A percentile compares a stretch with the other conserved stretches of the same genome.
Evolutionary conservation across 176 grass and related monocot species (phyloP).

Genomic region (Microstegium vimineum): DNA sequence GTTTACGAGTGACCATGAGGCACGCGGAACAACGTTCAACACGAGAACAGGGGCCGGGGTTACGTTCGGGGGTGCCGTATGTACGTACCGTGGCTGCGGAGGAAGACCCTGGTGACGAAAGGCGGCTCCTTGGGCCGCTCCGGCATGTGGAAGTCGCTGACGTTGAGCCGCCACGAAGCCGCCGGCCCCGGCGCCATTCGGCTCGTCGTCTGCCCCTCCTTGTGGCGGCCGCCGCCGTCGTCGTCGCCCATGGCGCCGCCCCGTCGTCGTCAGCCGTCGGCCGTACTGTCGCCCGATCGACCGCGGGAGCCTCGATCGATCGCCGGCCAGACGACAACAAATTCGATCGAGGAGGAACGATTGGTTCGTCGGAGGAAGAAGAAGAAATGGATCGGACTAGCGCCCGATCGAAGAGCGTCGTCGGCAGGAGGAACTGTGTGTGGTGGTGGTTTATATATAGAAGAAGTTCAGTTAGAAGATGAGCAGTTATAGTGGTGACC

Average conservation of each 20-base stretch:
- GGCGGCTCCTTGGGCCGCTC: conserved; percentile 54
- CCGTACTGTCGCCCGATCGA: not conserved
- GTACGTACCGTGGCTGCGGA: conserved; percentile 45
- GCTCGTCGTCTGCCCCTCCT: not conserved
- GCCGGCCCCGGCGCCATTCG: not conserved
- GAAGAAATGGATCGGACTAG: not conserved
- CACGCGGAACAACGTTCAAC: not conserved
- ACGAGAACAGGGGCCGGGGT: too few relatives aligned
- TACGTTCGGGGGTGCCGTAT: too few relatives aligned
- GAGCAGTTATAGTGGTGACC: not conserved
- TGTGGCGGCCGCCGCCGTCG: not conserved
- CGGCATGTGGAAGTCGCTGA: conserved; percentile 64
- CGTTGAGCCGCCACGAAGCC: conserved; percentile 59
- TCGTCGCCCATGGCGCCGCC: not conserved
- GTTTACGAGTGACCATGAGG: not conserved
- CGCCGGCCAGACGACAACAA: too few relatives aligned
- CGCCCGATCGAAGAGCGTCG: too few relatives aligned
- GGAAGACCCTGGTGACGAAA: conserved; percentile 52
- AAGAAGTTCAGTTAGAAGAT: too few relatives aligned
- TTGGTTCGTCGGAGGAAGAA: not conserved
- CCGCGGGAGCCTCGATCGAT: not conserved
- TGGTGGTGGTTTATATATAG: not conserved
- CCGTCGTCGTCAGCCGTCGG: not conserved
- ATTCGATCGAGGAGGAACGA: too few relatives aligned
- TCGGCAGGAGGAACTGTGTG: not conserved